Conservation (phyloP, 495 filamentous ascomycete species). For the Penicillium bialowiezense region DNA sequence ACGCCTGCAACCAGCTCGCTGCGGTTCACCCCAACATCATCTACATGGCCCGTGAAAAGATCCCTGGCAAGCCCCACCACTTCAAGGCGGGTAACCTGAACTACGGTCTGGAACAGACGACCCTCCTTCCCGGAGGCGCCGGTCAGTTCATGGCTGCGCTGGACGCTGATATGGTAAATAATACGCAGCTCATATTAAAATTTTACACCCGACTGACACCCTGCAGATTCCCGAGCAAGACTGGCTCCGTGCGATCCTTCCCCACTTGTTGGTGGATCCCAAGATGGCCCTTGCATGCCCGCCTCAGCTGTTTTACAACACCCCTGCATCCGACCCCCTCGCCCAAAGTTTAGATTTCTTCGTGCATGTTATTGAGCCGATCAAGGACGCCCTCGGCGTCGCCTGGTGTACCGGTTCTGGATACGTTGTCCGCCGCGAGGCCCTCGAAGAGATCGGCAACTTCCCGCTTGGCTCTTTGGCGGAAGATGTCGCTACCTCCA, state of each 20-base stretch:
- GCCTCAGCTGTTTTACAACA: slow-evolving; percentile 55
- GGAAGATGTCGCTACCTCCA: slow-evolving; percentile 51
- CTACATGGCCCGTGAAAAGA: slow-evolving; percentile 48
- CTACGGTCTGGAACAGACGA: slow-evolving; percentile 40
- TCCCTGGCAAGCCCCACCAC: slow-evolving; percentile 45
- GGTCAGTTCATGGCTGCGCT: slow-evolving; percentile 49
- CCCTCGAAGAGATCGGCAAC: slow-evolving; percentile 49
- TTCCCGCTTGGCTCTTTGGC: slow-evolving; percentile 48
- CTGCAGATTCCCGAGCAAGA: slow-evolving; percentile 46
- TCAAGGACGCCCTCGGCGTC: slow-evolving; percentile 46
- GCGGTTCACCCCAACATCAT: slow-evolving; percentile 37
- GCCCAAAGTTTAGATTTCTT: slow-evolving; percentile 46
- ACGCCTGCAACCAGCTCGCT: slow-evolving; percentile 23
- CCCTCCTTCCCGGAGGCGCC: slow-evolving; percentile 34
- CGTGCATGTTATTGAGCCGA: slow-evolving; percentile 48
- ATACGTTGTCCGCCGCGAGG: slow-evolving; percentile 46
- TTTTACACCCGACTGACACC: slow-evolving; percentile 3
- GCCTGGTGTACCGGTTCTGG: slow-evolving; percentile 56
- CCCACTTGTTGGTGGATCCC: slow-evolving; percentile 46
- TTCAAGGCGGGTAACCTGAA: slow-evolving; percentile 58
- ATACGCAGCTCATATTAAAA: slow-evolving; percentile 1
- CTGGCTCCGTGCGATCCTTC: slow-evolving; percentile 50
- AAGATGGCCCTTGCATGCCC: slow-evolving; percentile 51
- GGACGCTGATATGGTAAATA: slow-evolving; percentile 53
- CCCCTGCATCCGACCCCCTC: slow-evolving; percentile 48